Evolutionary conservation across 345 rosid genomes (phyloP), one percentile per base, ranked within the genome.

Genomic region (Kandelia obovata): DNA sequence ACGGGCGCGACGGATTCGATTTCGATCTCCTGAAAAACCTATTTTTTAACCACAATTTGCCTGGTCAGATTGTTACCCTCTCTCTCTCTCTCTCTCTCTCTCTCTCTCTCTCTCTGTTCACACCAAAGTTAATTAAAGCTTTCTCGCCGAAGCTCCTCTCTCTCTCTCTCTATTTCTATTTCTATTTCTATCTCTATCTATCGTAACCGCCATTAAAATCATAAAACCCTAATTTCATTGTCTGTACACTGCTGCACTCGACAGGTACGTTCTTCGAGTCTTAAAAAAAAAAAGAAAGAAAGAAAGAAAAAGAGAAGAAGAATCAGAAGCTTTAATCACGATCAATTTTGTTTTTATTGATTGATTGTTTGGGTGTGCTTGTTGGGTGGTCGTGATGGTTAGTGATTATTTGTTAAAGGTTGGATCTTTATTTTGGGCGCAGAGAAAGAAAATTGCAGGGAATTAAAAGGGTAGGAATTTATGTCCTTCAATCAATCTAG

Each of bases 401-500:
- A 7, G 37, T 7, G 37, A 34, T 7, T 34, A 34, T 34, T 34
- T 7, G 37, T 34, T 34, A 34, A 34, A 46, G 1, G 19, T 16
- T 65, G 58, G 64, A 65, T 58, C 61, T 9, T 25, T 61, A 17
- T 69, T 77, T 75, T 67, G 69, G 15, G 16, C 60, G 69, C 77
- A 65, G 83, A 68, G 70, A 64, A 58, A 34, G n/a, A 8, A 35
- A 32, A 35, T 52, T 65, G 46, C 52, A 23, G 28, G 49, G 68
- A 68, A 73, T 66, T 73, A 70, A 61, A 56, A 84, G 82, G 78
- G 51, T 77, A 52, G 70, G 84, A 67, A 86, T 84, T 66, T 88
- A 96, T 96, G 99, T 96, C 99, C 91, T 85, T 84, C 96, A 89
- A 90, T 85, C 98, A 90, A 90, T 61, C 96, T 52, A 81, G 96